Base-by-base conservation (phyloP, 2,329 filamentous ascomycete genomes). In the Graphilbum sp. region DNA sequence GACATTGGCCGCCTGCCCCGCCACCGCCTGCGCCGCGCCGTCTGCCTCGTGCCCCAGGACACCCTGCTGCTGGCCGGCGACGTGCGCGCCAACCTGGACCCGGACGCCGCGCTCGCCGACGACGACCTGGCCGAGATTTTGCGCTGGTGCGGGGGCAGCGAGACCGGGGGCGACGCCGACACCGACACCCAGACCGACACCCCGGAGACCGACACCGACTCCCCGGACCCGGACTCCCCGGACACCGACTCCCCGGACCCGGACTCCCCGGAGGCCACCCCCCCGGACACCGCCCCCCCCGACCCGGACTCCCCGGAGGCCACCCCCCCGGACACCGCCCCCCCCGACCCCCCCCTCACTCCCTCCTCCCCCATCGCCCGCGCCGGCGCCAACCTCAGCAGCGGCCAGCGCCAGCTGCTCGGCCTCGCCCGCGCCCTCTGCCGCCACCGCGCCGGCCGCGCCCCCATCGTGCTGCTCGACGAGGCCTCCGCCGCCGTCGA, bases 1-100 rank as follows among this genome's bases (percentile, higher is more conserved):
- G 81, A 94, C 51, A 81, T 93, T 50, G 75, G 81, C 39, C 63
- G 67, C 41, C 92, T 94, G 46, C 87, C 87, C 11, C 68, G 94
- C n/a, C 78, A 81, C 46, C 84, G 93, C 58, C 63, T 95, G 48
- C 78, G 87, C 39, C 79, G 90, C 57, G 79, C 82, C 35, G 88
- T 95, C 49, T 92, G 87, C 1, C 93, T 94, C 57, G 86, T 95
- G 36, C 87, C 87, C 23, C 87, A 95, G 61, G 87, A 94, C 53
- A 85, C 81, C 40, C 92, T 85, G 0, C 65, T 94, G 1, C 93
- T 94, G 58, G 83, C 76, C 1, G 85, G 85, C 24, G 17, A 20
- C 18, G 18, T 36, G 11, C 24, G 18, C 11, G 3, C 5, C 35
- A 36, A 36, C 27, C 10, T 36, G 23, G 17, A 50, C 44, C 72